Base-by-base conservation (phyloP, 2,329 filamentous ascomycete genomes). In the Aspergillus sp. region DNA sequence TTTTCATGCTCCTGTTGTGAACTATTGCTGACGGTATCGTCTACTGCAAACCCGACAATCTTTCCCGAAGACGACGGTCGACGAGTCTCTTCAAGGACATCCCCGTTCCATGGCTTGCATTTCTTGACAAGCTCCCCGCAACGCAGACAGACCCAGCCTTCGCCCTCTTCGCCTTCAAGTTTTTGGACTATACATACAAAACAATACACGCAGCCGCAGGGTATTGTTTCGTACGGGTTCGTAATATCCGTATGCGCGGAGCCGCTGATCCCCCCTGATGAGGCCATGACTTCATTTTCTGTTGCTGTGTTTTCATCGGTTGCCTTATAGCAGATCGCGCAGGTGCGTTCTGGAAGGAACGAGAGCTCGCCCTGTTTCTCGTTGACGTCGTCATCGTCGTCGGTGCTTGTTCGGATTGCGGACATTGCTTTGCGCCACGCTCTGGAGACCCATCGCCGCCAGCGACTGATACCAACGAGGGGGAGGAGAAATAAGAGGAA, bases 401-500 rank as follows among this genome's bases (percentile, higher is more conserved):
- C 79, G 6, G 75, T 75, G 48, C 74, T 67, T 1, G 78, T 72
- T 43, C 80, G 73, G 54, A 90, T 79, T 8, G 90, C 82, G 33
- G 85, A 82, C 66, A 89, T 89, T 1, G 90, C 87, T 73, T 88
- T 92, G 65, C 90, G 86, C 91, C 92, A 96, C n/a, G 88, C 86
- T 61, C 92, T 85, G 19, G 85, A 82, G n/a, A 97, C 80, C 89
- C 93, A 96, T 64, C 93, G 84, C 57, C 91, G 86, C 95, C 95
- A 99, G 64, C 92, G 86, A 68, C 90, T 89, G 65, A 99, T 93
- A 52, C 95, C 95, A 43, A 99, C 90, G n/a, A 99, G 83, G 0
- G 95, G 95, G n/a, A 99, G 82, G 17, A 98, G 84, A 73, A 98
- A 99, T 33, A 99, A 84, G n/a, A 99, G 81, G 68, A 99, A 99